Evolutionary conservation across 2,329 filamentous ascomycete species (phyloP).

Genomic region (Xylaria sp.): DNA sequence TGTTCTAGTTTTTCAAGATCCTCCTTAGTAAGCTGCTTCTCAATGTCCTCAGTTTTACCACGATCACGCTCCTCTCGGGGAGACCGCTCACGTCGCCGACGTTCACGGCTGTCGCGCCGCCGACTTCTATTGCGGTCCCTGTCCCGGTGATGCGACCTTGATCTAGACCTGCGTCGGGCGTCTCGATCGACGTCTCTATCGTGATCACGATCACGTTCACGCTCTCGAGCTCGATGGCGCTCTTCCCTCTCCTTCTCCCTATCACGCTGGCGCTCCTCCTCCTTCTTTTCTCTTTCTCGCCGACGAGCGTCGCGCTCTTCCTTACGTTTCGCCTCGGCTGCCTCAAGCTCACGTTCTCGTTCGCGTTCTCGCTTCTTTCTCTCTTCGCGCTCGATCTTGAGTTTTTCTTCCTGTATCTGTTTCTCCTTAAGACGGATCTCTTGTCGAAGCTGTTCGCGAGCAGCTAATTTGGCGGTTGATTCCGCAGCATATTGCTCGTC

Average conservation of each 20-base stretch:
- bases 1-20: slow-evolving; percentile 67
- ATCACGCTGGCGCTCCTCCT: slow-evolving; percentile 53
- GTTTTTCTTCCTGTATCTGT: slow-evolving; percentile 70
- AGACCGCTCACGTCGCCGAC: slow-evolving; percentile 49
- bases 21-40: slow-evolving; percentile 67
- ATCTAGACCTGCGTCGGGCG: slow-evolving; percentile 47
- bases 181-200: slow-evolving; percentile 45
- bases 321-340: slow-evolving; percentile 61
- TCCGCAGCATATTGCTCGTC: slow-evolving; percentile 79
- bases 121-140: slow-evolving; percentile 51
- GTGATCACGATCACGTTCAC: slow-evolving; percentile 47
- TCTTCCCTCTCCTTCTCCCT: slow-evolving; percentile 67
- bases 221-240: slow-evolving; percentile 57
- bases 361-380: slow-evolving; percentile 61
- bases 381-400: slow-evolving; percentile 66
- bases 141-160: slow-evolving; percentile 48
- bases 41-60: slow-evolving; percentile 56
- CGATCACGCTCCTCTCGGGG: slow-evolving; percentile 52
- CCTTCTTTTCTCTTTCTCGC: slow-evolving; percentile 54
- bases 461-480: slow-evolving; percentile 67
- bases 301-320: slow-evolving; percentile 62
- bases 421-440: slow-evolving; percentile 68
- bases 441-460: slow-evolving; percentile 70
- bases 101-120: slow-evolving; percentile 48
- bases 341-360: slow-evolving; percentile 60